Percentiles rank a stretch among this genome's conserved stretches.
These are phyloP conservation scores for Xylariaceae sp. DNA, from an alignment of 2,329 filamentous ascomycete species.

Conservation along the genomic window DNA sequence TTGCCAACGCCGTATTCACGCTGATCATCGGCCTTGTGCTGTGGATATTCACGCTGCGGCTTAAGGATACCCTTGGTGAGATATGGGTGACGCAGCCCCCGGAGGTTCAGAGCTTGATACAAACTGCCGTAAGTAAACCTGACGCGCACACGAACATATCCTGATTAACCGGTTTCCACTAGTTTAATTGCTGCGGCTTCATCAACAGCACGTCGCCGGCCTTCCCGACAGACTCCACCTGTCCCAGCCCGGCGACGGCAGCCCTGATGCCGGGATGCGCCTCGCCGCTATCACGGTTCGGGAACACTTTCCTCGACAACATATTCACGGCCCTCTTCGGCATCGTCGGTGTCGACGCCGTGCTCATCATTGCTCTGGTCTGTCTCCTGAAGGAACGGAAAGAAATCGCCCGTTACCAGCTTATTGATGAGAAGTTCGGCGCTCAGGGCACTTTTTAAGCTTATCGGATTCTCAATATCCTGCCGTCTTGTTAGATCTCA, in stretches of 20 bases:
- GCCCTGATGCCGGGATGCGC: conserved; percentile 68
- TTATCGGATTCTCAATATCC: not conserved
- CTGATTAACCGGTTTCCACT: conserved; percentile 18
- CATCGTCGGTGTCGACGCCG: conserved; percentile 66
- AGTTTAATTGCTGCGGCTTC: conserved; percentile 72
- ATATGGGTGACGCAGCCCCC: conserved; percentile 58
- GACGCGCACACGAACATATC: conserved; percentile 6
- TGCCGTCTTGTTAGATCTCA: too few relatives aligned
- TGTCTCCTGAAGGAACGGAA: conserved; percentile 77
- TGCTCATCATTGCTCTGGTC: conserved; percentile 66
- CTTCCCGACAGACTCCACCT: conserved; percentile 65
- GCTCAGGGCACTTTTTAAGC: conserved; percentile 46
- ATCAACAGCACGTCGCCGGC: conserved; percentile 66
- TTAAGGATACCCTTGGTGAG: conserved; percentile 56
- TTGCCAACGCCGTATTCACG: conserved; percentile 60
- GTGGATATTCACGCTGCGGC: conserved; percentile 70
- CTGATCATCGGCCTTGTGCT: conserved; percentile 62
- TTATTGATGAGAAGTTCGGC: conserved; percentile 76
- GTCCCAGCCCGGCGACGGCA: conserved; percentile 66
- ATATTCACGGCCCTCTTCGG: conserved; percentile 79
- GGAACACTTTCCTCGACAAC: conserved; percentile 67
- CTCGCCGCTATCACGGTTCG: conserved; percentile 61
- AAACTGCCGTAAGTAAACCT: conserved; percentile 56
- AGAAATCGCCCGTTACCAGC: conserved; percentile 71
- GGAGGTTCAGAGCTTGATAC: conserved; percentile 58